phyloP scores from a whole-genome alignment of 2,329 filamentous ascomycete species.

The Teratosphaeria epicoccoides region DNA sequence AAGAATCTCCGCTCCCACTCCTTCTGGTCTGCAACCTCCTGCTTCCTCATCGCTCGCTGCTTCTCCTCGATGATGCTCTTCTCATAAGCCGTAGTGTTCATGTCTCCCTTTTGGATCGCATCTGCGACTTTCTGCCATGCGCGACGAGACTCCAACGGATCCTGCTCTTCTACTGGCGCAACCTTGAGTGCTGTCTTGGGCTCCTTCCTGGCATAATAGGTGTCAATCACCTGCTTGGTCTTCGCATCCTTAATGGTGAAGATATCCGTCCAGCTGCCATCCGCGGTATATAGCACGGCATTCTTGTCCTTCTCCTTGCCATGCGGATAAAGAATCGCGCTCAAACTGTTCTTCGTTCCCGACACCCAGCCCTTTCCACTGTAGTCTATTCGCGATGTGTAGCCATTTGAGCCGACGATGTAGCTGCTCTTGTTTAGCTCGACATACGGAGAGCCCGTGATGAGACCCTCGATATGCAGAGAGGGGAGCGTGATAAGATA shows the following conservation, averaged over 20 bases:
- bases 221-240: slow-evolving; percentile 31
- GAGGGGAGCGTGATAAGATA: slow-evolving; percentile 87
- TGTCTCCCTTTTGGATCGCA: slow-evolving; percentile 70
- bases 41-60: slow-evolving; percentile 65
- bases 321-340: slow-evolving; percentile 60
- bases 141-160: slow-evolving; percentile 74
- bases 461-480: slow-evolving; percentile 86
- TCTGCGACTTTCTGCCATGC: slow-evolving; percentile 81
- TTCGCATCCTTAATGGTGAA: slow-evolving; percentile 67
- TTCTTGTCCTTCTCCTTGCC: slow-evolving; percentile 50
- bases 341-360: slow-evolving; percentile 90
- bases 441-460: slow-evolving; percentile 76
- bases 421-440: slow-evolving; percentile 78
- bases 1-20: slow-evolving; percentile 84
- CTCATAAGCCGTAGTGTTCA: slow-evolving; percentile 66
- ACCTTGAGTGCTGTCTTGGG: slow-evolving; percentile 58
- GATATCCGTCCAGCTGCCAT: slow-evolving; percentile 80
- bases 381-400: slow-evolving; percentile 83
- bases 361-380: slow-evolving; percentile 88
- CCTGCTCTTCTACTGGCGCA: slow-evolving; percentile 64
- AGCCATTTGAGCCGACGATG: slow-evolving; percentile 79
- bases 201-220: slow-evolving; percentile 37
- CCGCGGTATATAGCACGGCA: slow-evolving; percentile 65
- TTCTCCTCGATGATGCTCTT: slow-evolving; percentile 86
- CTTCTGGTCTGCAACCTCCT: slow-evolving; percentile 63